A percentile compares a stretch with the other conserved stretches of the same genome.
Conservation (phyloP, 148 eudicot species). For the Fagopyrum tataricum region DNA sequence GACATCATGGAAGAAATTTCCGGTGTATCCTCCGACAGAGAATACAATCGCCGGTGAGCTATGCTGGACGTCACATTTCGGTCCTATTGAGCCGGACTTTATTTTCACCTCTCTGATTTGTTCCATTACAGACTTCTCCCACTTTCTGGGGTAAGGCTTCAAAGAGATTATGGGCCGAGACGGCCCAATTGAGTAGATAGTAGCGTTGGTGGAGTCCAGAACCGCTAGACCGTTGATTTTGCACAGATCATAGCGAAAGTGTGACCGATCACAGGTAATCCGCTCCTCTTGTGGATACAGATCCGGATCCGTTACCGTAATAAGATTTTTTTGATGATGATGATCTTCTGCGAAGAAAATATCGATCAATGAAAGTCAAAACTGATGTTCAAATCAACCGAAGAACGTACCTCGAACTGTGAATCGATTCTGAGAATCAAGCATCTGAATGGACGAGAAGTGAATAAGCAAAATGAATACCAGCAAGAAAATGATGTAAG, state of each 20-base stretch:
- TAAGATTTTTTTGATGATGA: not conserved
- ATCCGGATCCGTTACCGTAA: conserved; percentile 15
- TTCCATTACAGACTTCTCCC: conserved; percentile 25
- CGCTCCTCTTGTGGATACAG: conserved; percentile 18
- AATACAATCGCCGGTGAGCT: conserved; percentile 27
- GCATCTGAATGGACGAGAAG: not conserved
- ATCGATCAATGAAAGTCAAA: not conserved
- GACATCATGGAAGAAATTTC: conserved; percentile 42
- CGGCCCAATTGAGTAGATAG: conserved; percentile 29
- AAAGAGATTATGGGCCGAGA: conserved; percentile 13
- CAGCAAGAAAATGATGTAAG: not conserved
- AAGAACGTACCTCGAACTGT: not conserved
- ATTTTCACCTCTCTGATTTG: conserved; percentile 25
- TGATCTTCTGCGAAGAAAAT: not conserved
- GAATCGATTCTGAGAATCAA: not conserved
- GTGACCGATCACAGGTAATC: conserved; percentile 42
- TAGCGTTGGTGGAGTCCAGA: conserved; percentile 31
- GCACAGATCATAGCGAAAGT: conserved; percentile 40
- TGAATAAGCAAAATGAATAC: not conserved
- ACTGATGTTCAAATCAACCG: too few relatives aligned
- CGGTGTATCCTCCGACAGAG: conserved; percentile 37
- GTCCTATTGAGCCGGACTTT: conserved; percentile 22
- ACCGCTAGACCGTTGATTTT: conserved; percentile 32
- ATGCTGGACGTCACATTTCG: conserved; percentile 26
- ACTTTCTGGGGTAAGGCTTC: conserved; percentile 45